These are phyloP conservation scores for Auriculariales sp. DNA, from an alignment of 768 basidiomycete species.

Conservation along the genomic window DNA sequence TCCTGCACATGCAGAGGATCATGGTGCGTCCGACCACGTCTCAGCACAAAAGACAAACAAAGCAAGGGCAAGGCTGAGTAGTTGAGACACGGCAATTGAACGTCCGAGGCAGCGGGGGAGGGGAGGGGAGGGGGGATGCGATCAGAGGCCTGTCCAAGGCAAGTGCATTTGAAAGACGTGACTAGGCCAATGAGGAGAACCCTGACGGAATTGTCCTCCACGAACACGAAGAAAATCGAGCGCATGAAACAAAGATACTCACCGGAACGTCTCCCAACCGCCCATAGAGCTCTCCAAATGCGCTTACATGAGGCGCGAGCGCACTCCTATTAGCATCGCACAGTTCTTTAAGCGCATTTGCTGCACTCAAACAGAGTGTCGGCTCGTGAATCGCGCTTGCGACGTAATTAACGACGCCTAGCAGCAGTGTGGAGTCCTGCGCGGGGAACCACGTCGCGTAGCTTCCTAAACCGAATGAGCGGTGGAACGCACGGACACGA, in stretches of 20 bases:
- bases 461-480: constrained; percentile 34
- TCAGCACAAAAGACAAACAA: too few relatives aligned
- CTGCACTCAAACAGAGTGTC: constrained; percentile 52
- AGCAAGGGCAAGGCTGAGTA: too few relatives aligned
- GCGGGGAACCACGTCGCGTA: constrained; percentile 74
- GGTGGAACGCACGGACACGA: too few relatives aligned
- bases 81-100: too few relatives aligned
- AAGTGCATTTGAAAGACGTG: too few relatives aligned
- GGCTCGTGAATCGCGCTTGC: constrained; percentile 56
- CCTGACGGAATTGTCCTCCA: too few relatives aligned
- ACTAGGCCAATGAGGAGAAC: too few relatives aligned
- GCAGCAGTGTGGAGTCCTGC: constrained; percentile 31
- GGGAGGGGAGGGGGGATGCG: too few relatives aligned
- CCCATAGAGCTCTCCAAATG: constrained; percentile 75
- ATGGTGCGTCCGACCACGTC: too few relatives aligned
- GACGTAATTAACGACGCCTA: constrained; percentile 54
- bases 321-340: constrained; percentile 84
- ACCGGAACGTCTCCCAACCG: constrained; percentile 63
- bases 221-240: not conserved
- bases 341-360: constrained; percentile 68
- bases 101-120: too few relatives aligned
- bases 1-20: too few relatives aligned
- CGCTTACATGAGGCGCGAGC: constrained; percentile 67
- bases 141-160: too few relatives aligned
- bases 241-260: constrained; percentile 13